Percentiles rank a stretch among this genome's conserved stretches.
Conservation (phyloP, 1,284 basidiomycete genomes). For the Heliocybe sulcata region DNA sequence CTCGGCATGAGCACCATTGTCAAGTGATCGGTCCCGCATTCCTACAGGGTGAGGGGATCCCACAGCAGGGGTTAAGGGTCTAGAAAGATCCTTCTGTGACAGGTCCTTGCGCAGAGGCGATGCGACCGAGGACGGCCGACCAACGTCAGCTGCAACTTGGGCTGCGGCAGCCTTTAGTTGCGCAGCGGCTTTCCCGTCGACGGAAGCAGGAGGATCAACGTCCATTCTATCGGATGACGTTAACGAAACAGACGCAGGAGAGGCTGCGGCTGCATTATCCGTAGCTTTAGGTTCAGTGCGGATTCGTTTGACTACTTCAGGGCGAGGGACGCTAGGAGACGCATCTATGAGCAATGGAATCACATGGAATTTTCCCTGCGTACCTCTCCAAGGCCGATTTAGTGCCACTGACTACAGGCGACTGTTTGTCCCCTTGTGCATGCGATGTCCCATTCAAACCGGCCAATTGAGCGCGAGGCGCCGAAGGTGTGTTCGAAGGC, state of each 20-base stretch:
- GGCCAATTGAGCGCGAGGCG: slow-evolving; percentile 45
- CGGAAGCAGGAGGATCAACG: slow-evolving; percentile 21
- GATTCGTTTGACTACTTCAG: slow-evolving; percentile 69
- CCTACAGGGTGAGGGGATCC: slow-evolving; percentile 5
- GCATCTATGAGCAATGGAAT: slow-evolving; percentile 4
- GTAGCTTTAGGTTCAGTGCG: slow-evolving; percentile 36
- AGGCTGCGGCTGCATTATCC: slow-evolving; percentile 5
- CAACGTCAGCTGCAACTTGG: not conserved
- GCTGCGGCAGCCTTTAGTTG: not conserved
- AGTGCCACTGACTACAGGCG: slow-evolving; percentile 26
- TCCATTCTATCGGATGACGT: slow-evolving; percentile 26
- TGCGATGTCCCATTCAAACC: slow-evolving; percentile 15
- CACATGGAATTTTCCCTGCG: not conserved
- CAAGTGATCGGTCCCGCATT: not conserved
- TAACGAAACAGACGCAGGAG: slow-evolving; percentile 1
- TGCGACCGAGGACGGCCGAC: not conserved
- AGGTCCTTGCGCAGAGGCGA: slow-evolving; percentile 6
- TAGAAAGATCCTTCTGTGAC: slow-evolving; percentile 16
- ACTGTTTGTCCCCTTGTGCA: slow-evolving; percentile 13
- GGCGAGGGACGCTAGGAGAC: slow-evolving; percentile 53
- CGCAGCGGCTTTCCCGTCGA: not conserved
- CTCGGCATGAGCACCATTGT: not conserved
- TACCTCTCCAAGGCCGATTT: slow-evolving; percentile 66
- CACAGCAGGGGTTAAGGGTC: slow-evolving; percentile 18
- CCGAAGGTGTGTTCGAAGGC: slow-evolving; percentile 39